A percentile compares a stretch with the other conserved stretches of the same genome.
Evolutionary conservation across 305 asterid species (phyloP).

Genomic region (Fraxinus angustifolia): DNA sequence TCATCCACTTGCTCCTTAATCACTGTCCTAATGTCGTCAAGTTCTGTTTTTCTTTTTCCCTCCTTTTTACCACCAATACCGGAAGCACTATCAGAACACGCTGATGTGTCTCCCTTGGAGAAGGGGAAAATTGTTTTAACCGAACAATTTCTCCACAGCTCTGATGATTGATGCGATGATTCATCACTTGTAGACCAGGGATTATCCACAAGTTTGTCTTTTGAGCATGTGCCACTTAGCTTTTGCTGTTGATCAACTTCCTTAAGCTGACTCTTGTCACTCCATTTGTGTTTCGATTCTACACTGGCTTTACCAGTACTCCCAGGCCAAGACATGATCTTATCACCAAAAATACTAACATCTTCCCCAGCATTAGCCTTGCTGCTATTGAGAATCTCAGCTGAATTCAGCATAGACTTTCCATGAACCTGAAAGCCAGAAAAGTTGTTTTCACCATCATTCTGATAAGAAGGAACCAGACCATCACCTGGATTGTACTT

Average conservation of each 20-base stretch:
- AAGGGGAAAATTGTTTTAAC: constrained; percentile 70
- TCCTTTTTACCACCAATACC: constrained; percentile 49
- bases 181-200: constrained; percentile 54
- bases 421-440: constrained; percentile 55
- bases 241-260: constrained; percentile 45
- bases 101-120: constrained; percentile 54
- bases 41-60: constrained; percentile 58
- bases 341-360: constrained; percentile 46
- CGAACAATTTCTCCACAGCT: constrained; percentile 61
- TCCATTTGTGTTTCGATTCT: constrained; percentile 31
- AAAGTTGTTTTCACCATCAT: constrained; percentile 47
- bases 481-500: constrained; percentile 47
- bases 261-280: constrained; percentile 50
- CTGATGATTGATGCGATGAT: constrained; percentile 40
- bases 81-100: constrained; percentile 50
- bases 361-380: constrained; percentile 47
- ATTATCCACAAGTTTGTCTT: constrained; percentile 44
- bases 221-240: constrained; percentile 35
- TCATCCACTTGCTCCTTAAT: constrained; percentile 85
- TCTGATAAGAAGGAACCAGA: constrained; percentile 41
- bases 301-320: constrained; percentile 40
- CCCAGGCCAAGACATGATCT: constrained; percentile 51
- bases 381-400: constrained; percentile 44
- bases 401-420: constrained; percentile 35
- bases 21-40: constrained; percentile 50